Percentiles rank a stretch among this genome's conserved stretches.
phyloP scores from a whole-genome alignment of 2,329 filamentous ascomycete species.

The Cladosporium austrohemisphaericum region DNA sequence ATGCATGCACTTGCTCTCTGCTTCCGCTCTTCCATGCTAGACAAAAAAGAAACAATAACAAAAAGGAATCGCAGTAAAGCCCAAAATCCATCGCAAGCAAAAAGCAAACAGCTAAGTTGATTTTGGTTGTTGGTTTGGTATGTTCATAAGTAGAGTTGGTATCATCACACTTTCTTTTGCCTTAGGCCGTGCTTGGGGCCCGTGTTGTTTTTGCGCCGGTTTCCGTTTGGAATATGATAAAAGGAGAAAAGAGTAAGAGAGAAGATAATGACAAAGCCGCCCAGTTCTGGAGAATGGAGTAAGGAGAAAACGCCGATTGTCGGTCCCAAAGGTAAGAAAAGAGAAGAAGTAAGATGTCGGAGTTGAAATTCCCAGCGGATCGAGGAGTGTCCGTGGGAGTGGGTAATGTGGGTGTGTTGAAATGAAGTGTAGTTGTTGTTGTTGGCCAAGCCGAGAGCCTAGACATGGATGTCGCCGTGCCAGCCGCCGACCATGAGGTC shows the following conservation, averaged over 20 bases:
- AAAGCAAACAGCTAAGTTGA: not conserved
- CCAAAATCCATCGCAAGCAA: slow-evolving; percentile 3
- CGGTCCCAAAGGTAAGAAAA: slow-evolving; percentile 7
- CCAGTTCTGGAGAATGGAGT: slow-evolving; percentile 2
- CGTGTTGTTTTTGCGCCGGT: slow-evolving; percentile 14
- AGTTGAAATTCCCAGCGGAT: not conserved
- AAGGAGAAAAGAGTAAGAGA: not conserved
- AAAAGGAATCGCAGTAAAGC: slow-evolving; percentile 1
- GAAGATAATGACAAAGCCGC: not conserved
- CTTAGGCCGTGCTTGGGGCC: slow-evolving; percentile 14
- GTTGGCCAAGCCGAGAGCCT: not conserved
- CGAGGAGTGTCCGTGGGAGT: not conserved
- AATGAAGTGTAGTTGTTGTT: slow-evolving; percentile 1
- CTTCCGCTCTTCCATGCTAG: not conserved
- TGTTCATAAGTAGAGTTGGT: slow-evolving; percentile 17
- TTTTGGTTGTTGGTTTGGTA: slow-evolving; percentile 11
- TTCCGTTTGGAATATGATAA: slow-evolving; percentile 11
- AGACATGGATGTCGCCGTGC: slow-evolving; percentile 12
- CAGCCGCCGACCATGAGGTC: slow-evolving; percentile 16
- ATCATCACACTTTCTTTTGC: slow-evolving; percentile 15
- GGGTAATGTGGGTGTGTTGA: slow-evolving; percentile 1
- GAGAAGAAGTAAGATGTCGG: slow-evolving; percentile 1
- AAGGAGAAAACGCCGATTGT: slow-evolving; percentile 6
- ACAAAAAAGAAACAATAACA: not conserved
- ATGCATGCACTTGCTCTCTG: slow-evolving; percentile 7